Evolutionary conservation across 371 early-diverging fungal genomes (phyloP), one percentile per base, ranked within the genome.

Genomic region (Umbelopsis sp.): DNA sequence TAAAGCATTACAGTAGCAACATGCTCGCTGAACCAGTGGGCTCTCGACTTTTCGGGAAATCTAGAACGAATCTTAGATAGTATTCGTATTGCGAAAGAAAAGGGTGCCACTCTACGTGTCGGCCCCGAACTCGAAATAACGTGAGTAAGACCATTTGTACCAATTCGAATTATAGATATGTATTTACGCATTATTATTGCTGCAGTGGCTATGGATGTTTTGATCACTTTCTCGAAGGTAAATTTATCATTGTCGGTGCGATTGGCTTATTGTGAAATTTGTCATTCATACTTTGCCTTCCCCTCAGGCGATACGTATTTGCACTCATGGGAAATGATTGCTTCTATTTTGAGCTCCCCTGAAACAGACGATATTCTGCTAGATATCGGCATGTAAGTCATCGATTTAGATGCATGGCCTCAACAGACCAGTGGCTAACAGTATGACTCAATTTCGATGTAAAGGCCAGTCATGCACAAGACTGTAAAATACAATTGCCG

Each of bases 71-170:
- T 96, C 67, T 81, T 90, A 11, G 89, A 91, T 74, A 93, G 94
- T 79, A 95, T 98, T 67, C 76, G 83, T 29, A 80, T 90, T 25
- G 96, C 98, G 3, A 96, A 96, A 72, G 86, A 81, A 18, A 77
- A 75, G 22, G 95, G 95, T 8, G 97, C 99, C 0, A 83, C 81
- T 41, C 81, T 95, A 45, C 90, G 99, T 57, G 90, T 97, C 41
- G 99, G 98, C 2, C 97, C 99, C 1, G 99, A 99, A 76, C 88
- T 99, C 4, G 99, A 99, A 83, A 92, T 98, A 74, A 87, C 93
- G 93, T 93, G 89, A 72, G 71, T 69, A 18, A 12, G 35, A 44
- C 51, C 1, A 38, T 41, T 44, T 48, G 14, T 45, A 16, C 14
- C 41, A 69, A 14, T 66, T 20, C 9, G 4, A 22, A 5, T 41